A percentile compares a stretch with the other conserved stretches of the same genome.
These are phyloP conservation scores for Colletotrichum plurivorum DNA, from an alignment of 2,329 filamentous ascomycete species.

Conservation along the genomic window DNA sequence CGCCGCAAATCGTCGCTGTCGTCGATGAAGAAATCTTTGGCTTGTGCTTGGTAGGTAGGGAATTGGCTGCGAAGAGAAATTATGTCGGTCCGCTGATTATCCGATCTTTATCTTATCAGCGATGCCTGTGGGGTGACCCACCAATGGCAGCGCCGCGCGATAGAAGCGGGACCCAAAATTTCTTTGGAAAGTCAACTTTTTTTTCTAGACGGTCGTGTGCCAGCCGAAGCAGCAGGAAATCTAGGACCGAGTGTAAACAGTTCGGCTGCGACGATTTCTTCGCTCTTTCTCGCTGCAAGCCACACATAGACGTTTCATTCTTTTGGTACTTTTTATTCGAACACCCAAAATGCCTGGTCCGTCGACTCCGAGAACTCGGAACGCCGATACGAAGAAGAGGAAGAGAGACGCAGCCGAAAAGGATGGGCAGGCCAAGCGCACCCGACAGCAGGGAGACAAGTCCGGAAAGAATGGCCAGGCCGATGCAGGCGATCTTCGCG, in stretches of 20 bases:
- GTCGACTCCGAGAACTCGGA: slow-evolving; percentile 50
- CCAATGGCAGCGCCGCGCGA: slow-evolving; percentile 39
- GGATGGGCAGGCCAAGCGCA: slow-evolving; percentile 55
- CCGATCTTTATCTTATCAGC: slow-evolving; percentile 41
- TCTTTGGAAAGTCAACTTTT: slow-evolving; percentile 42
- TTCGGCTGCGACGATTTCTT: slow-evolving; percentile 14
- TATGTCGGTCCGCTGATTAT: slow-evolving; percentile 35
- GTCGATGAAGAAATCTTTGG: slow-evolving; percentile 29
- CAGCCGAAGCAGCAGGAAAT: slow-evolving; percentile 33
- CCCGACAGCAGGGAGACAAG: slow-evolving; percentile 47
- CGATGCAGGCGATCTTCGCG: slow-evolving; percentile 35
- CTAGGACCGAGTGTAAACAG: slow-evolving; percentile 27
- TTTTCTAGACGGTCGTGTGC: slow-evolving; percentile 34
- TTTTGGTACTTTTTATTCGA: not conserved
- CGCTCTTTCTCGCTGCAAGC: slow-evolving; percentile 2
- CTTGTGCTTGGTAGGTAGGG: not conserved
- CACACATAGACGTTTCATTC: not conserved
- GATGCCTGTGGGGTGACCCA: slow-evolving; percentile 22
- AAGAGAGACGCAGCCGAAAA: slow-evolving; percentile 62
- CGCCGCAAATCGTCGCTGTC: slow-evolving; percentile 20
- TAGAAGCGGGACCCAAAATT: slow-evolving; percentile 41
- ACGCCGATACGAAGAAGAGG: slow-evolving; percentile 60
- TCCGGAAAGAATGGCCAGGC: slow-evolving; percentile 19
- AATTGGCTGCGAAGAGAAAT: slow-evolving; percentile 31
- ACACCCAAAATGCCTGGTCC: slow-evolving; percentile 52